Percentiles rank a stretch among this genome's conserved stretches.
phyloP scores from a whole-genome alignment of 2,329 filamentous ascomycete genomes.

The Arthroderma uncinatum region DNA sequence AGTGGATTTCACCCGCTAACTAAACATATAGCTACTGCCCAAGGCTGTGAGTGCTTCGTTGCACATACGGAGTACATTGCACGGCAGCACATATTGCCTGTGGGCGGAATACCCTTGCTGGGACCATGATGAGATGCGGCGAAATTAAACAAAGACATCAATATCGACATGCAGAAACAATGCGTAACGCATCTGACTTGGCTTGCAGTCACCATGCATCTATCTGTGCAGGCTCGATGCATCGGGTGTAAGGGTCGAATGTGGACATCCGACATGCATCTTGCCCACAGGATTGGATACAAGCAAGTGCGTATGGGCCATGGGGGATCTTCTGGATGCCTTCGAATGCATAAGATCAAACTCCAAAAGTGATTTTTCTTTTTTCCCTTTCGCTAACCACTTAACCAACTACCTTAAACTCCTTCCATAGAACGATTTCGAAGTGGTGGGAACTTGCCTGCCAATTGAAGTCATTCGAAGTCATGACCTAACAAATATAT shows the following conservation, averaged over 20 bases:
- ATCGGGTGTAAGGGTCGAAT: not conserved
- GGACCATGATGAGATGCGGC: not conserved
- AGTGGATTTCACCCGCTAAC: too few relatives aligned
- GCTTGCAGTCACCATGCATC: not conserved
- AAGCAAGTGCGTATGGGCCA: not conserved
- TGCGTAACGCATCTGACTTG: not conserved
- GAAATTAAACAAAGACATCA: not conserved
- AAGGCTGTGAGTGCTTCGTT: too few relatives aligned
- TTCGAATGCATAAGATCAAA: not conserved
- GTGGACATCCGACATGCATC: not conserved
- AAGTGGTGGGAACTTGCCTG: not conserved
- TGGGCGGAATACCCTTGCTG: slow-evolving; percentile 1
- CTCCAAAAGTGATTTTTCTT: not conserved
- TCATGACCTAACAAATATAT: not conserved
- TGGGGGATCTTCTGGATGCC: not conserved
- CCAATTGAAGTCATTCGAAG: not conserved
- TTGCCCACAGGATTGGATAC: not conserved
- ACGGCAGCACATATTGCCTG: too few relatives aligned
- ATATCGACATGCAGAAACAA: not conserved
- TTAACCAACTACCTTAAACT: not conserved
- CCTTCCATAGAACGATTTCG: not conserved
- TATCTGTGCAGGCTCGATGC: not conserved
- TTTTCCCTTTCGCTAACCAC: not conserved
- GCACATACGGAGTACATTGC: too few relatives aligned
- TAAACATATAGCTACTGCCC: too few relatives aligned